Evolutionary conservation across 2,329 filamentous ascomycete genomes (phyloP).

Genomic region (Paramyrothecium roridum): DNA sequence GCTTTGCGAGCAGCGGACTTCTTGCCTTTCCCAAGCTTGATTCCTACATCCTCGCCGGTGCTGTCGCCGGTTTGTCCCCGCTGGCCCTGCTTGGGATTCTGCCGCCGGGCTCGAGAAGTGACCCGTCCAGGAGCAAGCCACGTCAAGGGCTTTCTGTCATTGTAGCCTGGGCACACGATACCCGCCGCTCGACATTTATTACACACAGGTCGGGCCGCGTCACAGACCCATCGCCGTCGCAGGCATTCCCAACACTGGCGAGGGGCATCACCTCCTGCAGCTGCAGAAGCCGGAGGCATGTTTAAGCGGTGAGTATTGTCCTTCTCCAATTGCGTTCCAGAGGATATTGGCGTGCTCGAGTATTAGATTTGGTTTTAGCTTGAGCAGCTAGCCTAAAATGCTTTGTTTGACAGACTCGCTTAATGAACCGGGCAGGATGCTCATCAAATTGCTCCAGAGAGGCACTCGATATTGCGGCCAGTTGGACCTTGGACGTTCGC

Average conservation of each 20-base stretch:
- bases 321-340: background rate
- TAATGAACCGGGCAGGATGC: no score
- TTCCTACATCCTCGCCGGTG: background rate
- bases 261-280: background rate
- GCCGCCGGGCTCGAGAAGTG: slow-evolving; percentile 18
- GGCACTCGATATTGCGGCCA: no score
- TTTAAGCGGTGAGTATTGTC: background rate
- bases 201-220: slow-evolving; percentile 30
- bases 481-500: no score
- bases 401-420: no score
- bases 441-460: no score
- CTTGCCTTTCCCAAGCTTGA: background rate
- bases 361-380: no score
- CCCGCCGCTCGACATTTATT: slow-evolving; percentile 28
- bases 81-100: slow-evolving; percentile 2
- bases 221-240: slow-evolving; percentile 36
- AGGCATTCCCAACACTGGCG: slow-evolving; percentile 39
- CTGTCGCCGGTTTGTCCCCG: background rate
- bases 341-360: background rate
- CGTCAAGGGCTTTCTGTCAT: slow-evolving; percentile 31
- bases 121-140: slow-evolving; percentile 36
- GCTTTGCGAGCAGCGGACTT: background rate
- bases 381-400: no score
- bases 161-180: slow-evolving; percentile 35
- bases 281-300: background rate